phyloP scores from a whole-genome alignment of 108 stramenopile species.

The Fragilaria radians region DNA sequence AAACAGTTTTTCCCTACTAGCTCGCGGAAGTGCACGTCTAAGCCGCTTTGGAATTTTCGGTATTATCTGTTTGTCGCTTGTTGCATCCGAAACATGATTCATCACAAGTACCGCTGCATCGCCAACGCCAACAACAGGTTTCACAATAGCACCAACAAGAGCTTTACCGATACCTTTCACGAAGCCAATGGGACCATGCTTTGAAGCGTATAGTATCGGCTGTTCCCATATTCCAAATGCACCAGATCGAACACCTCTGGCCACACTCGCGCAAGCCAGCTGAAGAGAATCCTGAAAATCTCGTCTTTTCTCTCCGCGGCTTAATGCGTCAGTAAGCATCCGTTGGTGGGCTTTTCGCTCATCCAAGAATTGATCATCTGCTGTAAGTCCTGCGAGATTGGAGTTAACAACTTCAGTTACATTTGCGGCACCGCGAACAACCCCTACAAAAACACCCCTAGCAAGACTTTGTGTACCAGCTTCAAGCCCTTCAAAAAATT shows the following conservation, averaged over 20 bases:
- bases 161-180: constrained; percentile 73
- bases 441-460: constrained; percentile 72
- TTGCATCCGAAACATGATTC: constrained; percentile 80
- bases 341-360: constrained; percentile 70
- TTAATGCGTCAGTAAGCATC: constrained; percentile 52
- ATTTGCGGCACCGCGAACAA: constrained; percentile 68
- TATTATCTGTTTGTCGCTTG: constrained; percentile 44
- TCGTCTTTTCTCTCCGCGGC: constrained; percentile 34
- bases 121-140: constrained; percentile 75
- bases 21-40: constrained; percentile 59
- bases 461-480: constrained; percentile 67
- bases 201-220: constrained; percentile 60
- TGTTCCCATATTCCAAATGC: constrained; percentile 68
- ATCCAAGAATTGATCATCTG: constrained; percentile 73
- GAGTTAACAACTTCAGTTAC: constrained; percentile 67
- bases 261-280: constrained; percentile 61
- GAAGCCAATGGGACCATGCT: constrained; percentile 65
- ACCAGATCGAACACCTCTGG: constrained; percentile 56
- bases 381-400: constrained; percentile 61
- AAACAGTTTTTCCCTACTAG: constrained; percentile 27
- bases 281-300: constrained; percentile 52
- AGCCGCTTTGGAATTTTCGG: constrained; percentile 54
- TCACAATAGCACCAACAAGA: constrained; percentile 62
- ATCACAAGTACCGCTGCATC: constrained; percentile 76
- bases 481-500: constrained; percentile 76